Evolutionary conservation across 768 basidiomycete genomes (phyloP).

Genomic region (Naematelia aurantialba): DNA sequence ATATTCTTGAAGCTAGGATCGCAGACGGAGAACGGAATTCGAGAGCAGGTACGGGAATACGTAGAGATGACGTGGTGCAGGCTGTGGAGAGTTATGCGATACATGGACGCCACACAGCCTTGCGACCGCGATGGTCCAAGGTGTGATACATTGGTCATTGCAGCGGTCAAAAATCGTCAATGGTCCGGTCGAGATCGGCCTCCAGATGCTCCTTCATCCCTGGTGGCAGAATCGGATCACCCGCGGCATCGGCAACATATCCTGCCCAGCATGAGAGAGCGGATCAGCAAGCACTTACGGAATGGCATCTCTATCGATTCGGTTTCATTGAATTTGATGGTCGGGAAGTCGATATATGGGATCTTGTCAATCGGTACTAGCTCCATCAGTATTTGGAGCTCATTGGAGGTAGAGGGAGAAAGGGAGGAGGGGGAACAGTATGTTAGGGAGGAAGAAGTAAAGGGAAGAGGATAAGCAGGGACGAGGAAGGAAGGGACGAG

Average conservation of each 20-base stretch:
- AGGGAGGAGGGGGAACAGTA: background rate
- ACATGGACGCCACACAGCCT: no score
- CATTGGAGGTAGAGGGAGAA: background rate
- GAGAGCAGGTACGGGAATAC: no score
- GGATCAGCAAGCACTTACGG: conserved; percentile 56
- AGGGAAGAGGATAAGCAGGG: no score
- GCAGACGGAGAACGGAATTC: no score
- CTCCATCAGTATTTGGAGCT: background rate
- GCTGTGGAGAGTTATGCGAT: no score
- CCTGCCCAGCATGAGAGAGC: conserved; percentile 49
- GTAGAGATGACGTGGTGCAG: no score
- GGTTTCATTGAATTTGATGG: conserved; percentile 75
- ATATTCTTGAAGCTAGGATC: no score
- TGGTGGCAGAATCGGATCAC: conserved; percentile 72
- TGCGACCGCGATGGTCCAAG: no score
- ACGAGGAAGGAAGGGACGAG: background rate
- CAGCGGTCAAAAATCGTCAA: conserved; percentile 59
- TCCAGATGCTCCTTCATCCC: conserved; percentile 85
- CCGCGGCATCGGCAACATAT: conserved; percentile 55
- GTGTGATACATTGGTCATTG: background rate
- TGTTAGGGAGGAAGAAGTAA: background rate
- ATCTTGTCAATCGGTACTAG: conserved; percentile 67
- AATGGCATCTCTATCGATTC: conserved; percentile 99
- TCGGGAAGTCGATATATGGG: conserved; percentile 64
- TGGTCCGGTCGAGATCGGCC: conserved; percentile 79